A percentile compares a stretch with the other conserved stretches of the same genome.
Conservation (phyloP, 2,329 filamentous ascomycete genomes). For the Claviceps sp. region DNA sequence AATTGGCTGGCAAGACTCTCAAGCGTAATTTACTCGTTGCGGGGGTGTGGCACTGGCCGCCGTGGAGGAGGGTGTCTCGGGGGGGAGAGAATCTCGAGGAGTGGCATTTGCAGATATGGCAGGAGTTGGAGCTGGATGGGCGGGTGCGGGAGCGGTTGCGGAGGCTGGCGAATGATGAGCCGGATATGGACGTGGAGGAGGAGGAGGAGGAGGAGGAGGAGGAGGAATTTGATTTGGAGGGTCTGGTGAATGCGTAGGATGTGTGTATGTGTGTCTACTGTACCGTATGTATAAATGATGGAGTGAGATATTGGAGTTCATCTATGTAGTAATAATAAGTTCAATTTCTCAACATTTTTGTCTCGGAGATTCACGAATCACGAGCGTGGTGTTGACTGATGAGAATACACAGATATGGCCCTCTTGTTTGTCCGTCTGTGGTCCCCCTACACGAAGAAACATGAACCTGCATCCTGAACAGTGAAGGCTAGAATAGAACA, state of each 20-base stretch:
- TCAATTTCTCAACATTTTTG: too few relatives aligned
- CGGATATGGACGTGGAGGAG: constrained; percentile 12
- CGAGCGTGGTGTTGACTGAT: too few relatives aligned
- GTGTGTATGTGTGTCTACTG: too few relatives aligned
- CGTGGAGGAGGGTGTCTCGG: constrained; percentile 21
- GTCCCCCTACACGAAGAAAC: too few relatives aligned
- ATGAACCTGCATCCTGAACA: too few relatives aligned
- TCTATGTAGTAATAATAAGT: too few relatives aligned
- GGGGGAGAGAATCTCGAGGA: constrained; percentile 29
- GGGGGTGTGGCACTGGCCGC: constrained; percentile 34
- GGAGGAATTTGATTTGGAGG: constrained; percentile 6
- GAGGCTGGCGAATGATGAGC: constrained; percentile 25
- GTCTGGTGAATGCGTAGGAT: constrained; percentile 2
- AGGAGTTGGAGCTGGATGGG: constrained; percentile 42
- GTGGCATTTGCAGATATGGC: constrained; percentile 42
- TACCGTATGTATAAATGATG: too few relatives aligned
- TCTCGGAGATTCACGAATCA: too few relatives aligned
- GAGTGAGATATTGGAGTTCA: too few relatives aligned
- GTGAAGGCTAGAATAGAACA: too few relatives aligned
- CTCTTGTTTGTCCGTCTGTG: too few relatives aligned
- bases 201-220: background rate
- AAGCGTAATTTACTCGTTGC: constrained; percentile 32
- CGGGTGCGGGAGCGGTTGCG: constrained; percentile 28
- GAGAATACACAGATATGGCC: too few relatives aligned
- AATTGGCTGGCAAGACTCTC: constrained; percentile 43